These are phyloP conservation scores for Trichosporon coremiiforme DNA, from an alignment of 1,284 basidiomycete species.

Conservation along the genomic window DNA sequence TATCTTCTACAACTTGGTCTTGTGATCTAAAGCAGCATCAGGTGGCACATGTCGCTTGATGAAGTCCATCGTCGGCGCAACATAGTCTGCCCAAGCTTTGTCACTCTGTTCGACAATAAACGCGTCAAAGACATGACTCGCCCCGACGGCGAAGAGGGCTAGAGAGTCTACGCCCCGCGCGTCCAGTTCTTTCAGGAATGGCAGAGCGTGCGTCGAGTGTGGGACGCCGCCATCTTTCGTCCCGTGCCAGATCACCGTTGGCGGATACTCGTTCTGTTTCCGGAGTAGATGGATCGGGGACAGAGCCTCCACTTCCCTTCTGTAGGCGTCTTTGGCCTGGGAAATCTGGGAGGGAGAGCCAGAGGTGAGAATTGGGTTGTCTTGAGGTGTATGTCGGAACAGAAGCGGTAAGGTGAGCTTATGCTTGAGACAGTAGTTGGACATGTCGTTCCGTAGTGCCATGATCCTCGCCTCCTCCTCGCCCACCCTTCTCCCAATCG, in stretches of 20 bases:
- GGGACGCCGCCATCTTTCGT: neutral
- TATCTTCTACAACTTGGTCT: neutral
- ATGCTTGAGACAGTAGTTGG: conserved; percentile 1
- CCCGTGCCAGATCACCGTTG: conserved; percentile 4
- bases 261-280: neutral
- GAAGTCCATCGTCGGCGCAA: neutral
- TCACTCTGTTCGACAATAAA: neutral
- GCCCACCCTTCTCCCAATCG: neutral
- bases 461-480: neutral
- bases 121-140: neutral
- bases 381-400: conserved; percentile 26
- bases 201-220: neutral
- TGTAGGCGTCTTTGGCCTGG: conserved; percentile 23
- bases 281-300: neutral
- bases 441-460: conserved; percentile 20
- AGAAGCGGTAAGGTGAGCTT: conserved; percentile 21
- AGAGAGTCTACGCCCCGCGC: neutral
- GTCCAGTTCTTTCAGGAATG: neutral
- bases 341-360: neutral
- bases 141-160: neutral
- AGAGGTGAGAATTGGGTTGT: neutral
- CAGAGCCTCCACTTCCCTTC: neutral
- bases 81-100: neutral
- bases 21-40: neutral
- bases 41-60: neutral